Conservation (phyloP, 1,284 basidiomycete genomes). For the Ustilago loliicola region DNA sequence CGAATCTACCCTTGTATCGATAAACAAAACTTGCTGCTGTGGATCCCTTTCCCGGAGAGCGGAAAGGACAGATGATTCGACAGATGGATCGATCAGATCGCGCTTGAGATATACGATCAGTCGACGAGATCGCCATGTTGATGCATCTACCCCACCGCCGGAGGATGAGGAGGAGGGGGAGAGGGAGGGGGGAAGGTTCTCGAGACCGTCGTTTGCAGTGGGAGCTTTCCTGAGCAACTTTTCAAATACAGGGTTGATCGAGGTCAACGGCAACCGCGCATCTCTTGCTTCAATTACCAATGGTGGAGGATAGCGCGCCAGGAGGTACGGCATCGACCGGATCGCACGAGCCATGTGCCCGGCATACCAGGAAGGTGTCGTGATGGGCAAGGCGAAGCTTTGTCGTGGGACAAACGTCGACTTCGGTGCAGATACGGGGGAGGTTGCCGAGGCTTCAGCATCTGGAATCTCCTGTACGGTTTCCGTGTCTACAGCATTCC, state of each 20-base stretch:
- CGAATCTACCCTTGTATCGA: constrained; percentile 72
- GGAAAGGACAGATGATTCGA: constrained; percentile 75
- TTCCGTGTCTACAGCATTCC: not conserved
- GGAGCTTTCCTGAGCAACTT: constrained; percentile 61
- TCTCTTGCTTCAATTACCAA: constrained; percentile 95
- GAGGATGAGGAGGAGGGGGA: not conserved
- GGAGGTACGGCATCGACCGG: constrained; percentile 74
- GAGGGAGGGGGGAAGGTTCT: not conserved
- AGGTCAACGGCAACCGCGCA: constrained; percentile 90
- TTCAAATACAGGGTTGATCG: constrained; percentile 83
- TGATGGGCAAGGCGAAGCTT: constrained; percentile 72
- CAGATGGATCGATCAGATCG: constrained; percentile 87
- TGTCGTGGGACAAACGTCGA: constrained; percentile 68
- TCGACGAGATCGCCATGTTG: constrained; percentile 71
- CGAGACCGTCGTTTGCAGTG: constrained; percentile 44
- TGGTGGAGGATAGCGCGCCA: constrained; percentile 78
- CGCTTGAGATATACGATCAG: constrained; percentile 93
- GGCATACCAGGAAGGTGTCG: constrained; percentile 92
- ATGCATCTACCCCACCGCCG: constrained; percentile 54
- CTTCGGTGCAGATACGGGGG: not conserved
- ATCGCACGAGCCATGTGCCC: constrained; percentile 83
- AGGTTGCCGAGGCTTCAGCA: too few relatives aligned
- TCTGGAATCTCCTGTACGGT: too few relatives aligned
- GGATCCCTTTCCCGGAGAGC: constrained; percentile 72
- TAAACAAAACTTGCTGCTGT: constrained; percentile 73